phyloP scores from a whole-genome alignment of 2,329 filamentous ascomycete species.

The Venturia aucupariae region DNA sequence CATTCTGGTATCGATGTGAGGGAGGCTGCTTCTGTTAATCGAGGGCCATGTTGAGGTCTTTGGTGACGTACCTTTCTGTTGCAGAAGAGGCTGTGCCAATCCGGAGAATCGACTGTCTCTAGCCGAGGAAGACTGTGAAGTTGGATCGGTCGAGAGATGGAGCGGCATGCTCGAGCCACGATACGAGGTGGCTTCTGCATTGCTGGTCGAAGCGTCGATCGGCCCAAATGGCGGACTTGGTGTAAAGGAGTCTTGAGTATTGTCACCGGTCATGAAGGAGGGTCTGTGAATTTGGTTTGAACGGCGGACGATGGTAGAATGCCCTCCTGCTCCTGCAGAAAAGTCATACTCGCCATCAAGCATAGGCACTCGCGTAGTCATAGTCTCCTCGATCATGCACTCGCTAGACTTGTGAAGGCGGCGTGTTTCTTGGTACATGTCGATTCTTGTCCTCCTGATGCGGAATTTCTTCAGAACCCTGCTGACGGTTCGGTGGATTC shows the following conservation, averaged over 20 bases:
- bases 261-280: conserved; percentile 1
- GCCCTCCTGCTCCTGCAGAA: not conserved
- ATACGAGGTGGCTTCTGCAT: not conserved
- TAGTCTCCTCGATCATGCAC: not conserved
- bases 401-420: not conserved
- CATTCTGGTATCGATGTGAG: conserved; percentile 2
- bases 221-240: conserved; percentile 9
- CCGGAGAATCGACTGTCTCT: not conserved
- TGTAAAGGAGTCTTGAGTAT: conserved; percentile 9
- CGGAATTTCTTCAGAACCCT: not conserved
- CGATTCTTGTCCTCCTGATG: not conserved
- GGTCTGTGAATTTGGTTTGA: not conserved
- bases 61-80: not conserved
- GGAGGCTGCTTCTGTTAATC: not conserved
- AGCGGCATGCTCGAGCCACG: not conserved
- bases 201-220: not conserved
- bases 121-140: not conserved
- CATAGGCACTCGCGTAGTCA: not conserved
- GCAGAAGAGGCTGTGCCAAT: not conserved
- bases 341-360: not conserved
- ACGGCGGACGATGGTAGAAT: conserved; percentile 1
- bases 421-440: conserved; percentile 1
- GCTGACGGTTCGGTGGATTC: not conserved
- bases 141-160: not conserved
- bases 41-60: not conserved